Evolutionary conservation across 2,329 filamentous ascomycete species (phyloP), one percentile per base, ranked within the genome.

Genomic region (Cladophialophora carrionii): DNA sequence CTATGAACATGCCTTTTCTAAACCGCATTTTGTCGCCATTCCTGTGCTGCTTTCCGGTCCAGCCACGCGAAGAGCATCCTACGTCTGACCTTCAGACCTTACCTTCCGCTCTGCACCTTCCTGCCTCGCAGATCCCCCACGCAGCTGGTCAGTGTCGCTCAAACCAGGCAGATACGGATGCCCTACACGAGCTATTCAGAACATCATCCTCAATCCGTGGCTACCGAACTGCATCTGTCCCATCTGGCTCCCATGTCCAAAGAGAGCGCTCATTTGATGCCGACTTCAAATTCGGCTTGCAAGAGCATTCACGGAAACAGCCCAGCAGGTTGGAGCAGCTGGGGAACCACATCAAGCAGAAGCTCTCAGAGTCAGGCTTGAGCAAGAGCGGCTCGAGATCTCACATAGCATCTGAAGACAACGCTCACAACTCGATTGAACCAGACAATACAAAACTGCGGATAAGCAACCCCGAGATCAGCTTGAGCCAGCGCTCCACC

Each of bases 301-400:
- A 57, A 31, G 53, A 26, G 4, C 57, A 54, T 34, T 54, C 61
- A 24, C 60, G 14, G 20, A 67, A 66, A 49, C 63, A 59, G 48
- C 56, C 64, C 10, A 62, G 64, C 32, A 64, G 68, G 4, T 48
- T 68, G 29, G 66, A 67, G 31, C 67, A 65, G 34, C 32, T 71
- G 29, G 64, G 66, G 9, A 63, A 62, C 24, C 70, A 69, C 41
- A 70, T 71, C 58, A 70, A 62, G 56, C 70, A 71, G 37, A 71
- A 68, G 58, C 17, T 72, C 3, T 72, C 71, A 7, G 65, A 71
- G 54, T 61, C 64, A 17, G 59, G 59, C 34, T 46, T 71, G 53
- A 71, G 70, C 56, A 72, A 64, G 46, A 65, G 51, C 52, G 67
- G 64, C 52, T 69, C 66, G 4, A 68, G n/a, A 26, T 20, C 32